Evolutionary conservation across 177 flowering plant genomes (phyloP), one percentile per base, ranked within the genome.

Genomic region (Vitis hybrid): DNA sequence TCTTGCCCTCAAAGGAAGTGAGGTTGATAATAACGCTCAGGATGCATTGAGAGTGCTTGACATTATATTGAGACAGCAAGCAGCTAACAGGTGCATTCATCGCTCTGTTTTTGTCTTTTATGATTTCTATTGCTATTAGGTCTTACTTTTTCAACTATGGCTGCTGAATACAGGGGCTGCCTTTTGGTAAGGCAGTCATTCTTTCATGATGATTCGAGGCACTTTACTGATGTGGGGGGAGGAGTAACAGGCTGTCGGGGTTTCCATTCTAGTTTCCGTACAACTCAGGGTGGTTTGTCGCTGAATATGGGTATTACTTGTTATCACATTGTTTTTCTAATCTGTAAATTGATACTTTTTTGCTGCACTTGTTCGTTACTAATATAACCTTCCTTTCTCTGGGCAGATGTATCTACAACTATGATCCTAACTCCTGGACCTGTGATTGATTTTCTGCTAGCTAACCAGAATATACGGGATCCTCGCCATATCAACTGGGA

Each of bases 41-140:
- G 97, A 90, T 79, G 91, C 93, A 64, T 64, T 93, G 56, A 82
- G 90, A 74, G 98, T 95, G 57, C 95, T 95, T 64, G 90, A 95
- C 73, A 83, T 85, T 71, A 78, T 90, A 30, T 63, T 95, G 70
- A 80, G 96, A 78, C 97, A 95, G 77, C 94, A 89, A 78, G 95
- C 97, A 4, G 91, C 97, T 66, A 81, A 82, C 56, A 82, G 88
- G 98, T 90, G 67, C n/a, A 46, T 55, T 18, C 14, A 52, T 66
- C 30, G 46, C 49, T 74, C 10, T 69, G 6, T 24, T 21, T 55
- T 15, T 60, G 27, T 57, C 24, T 58, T 20, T 11, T 50, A 14
- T 15, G 9, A 18, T 27, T 57, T 60, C n/a, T 65, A 41, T 64
- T 48, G 54, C n/a, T 46, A 20, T 63, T 69, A 61, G 58, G 46